Evolutionary conservation across 768 basidiomycete genomes (phyloP).

Genomic region (Candolleomyces eurysporus): DNA sequence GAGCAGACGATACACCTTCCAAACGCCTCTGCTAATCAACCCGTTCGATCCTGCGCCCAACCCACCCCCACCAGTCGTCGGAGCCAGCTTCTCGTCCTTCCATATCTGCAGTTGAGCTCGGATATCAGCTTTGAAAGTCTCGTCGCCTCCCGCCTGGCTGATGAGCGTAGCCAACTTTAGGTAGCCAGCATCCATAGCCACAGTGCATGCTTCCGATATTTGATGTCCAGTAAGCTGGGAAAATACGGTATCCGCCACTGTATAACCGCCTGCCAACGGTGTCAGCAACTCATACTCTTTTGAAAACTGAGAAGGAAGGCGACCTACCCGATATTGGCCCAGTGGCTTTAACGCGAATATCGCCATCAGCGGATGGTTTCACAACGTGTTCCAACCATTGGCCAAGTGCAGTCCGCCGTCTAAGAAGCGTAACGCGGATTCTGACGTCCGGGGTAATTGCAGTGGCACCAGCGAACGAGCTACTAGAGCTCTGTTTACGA

Average conservation of each 20-base stretch:
- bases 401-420: constrained; percentile 77
- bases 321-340: constrained; percentile 23
- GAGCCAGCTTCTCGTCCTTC: constrained; percentile 56
- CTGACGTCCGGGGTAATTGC: constrained; percentile 59
- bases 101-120: constrained; percentile 77
- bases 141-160: constrained; percentile 81
- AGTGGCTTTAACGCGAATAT: constrained; percentile 42
- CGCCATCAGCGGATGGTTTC: constrained; percentile 65
- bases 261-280: constrained; percentile 32
- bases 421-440: constrained; percentile 57
- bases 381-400: constrained; percentile 82
- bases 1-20: constrained; percentile 81
- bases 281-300: not conserved
- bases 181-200: constrained; percentile 72
- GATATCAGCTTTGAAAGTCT: constrained; percentile 70
- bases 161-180: constrained; percentile 86
- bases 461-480: constrained; percentile 12
- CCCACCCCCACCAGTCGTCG: constrained; percentile 32
- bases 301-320: not conserved
- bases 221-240: constrained; percentile 85
- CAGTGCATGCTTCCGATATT: constrained; percentile 75
- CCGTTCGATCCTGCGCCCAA: constrained; percentile 18
- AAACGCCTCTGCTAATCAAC: constrained; percentile 56
- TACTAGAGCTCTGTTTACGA: constrained; percentile 13
- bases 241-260: constrained; percentile 56